Percentiles rank a stretch among this genome's conserved stretches.
These are phyloP conservation scores for Exobasidium cylindrosporum DNA, from an alignment of 1,284 basidiomycete genomes.

Conservation along the genomic window DNA sequence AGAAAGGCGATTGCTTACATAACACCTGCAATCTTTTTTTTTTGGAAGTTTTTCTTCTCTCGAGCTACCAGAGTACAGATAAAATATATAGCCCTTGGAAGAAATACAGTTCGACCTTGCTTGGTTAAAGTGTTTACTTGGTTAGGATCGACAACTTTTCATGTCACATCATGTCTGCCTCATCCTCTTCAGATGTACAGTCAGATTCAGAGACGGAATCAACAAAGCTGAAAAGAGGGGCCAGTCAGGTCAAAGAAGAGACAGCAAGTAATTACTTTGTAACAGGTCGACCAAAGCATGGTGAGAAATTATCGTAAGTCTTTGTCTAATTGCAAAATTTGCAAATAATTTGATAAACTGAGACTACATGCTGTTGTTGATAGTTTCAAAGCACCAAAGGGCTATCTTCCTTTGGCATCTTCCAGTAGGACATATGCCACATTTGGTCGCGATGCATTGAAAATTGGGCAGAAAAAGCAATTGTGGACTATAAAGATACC, in stretches of 20 bases:
- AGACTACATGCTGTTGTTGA: not conserved
- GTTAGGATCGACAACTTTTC: too few species aligned
- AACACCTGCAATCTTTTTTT: too few species aligned
- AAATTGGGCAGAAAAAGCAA: not conserved
- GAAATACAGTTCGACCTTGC: too few species aligned
- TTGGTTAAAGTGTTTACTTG: too few species aligned
- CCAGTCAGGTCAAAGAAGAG: not conserved
- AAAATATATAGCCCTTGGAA: too few species aligned
- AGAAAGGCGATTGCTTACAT: too few species aligned
- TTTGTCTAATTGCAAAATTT: not conserved
- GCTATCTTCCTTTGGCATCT: not conserved
- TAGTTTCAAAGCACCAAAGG: not conserved
- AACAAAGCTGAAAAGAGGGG: not conserved
- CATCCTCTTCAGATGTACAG: conserved; percentile 1
- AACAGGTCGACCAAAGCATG: not conserved
- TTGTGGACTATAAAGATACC: conserved; percentile 4
- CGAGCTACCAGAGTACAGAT: too few species aligned
- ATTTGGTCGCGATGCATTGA: not conserved
- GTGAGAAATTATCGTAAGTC: conserved; percentile 1
- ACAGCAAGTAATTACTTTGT: not conserved
- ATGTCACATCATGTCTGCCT: not conserved
- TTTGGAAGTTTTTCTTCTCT: too few species aligned
- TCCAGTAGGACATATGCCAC: not conserved
- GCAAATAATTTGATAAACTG: not conserved
- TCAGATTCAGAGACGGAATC: not conserved